Conservation (phyloP, 208 protist genomes). For the Trypanosoma grayi region DNA sequence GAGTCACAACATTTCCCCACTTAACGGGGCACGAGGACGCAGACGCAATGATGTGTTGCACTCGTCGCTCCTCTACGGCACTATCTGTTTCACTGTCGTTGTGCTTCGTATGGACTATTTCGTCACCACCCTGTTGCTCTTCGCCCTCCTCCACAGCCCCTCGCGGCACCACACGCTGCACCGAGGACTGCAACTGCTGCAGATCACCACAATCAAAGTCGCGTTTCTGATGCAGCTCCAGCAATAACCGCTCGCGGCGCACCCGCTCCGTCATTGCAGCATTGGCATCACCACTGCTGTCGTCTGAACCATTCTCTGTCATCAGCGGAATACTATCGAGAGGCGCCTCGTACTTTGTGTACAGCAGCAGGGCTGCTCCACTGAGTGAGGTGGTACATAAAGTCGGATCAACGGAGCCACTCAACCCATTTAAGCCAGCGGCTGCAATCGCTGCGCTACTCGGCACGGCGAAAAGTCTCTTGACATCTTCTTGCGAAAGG, state of each 20-base stretch:
- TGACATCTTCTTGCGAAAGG: slow-evolving; percentile 53
- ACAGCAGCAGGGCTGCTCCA: slow-evolving; percentile 15
- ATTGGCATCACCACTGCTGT: background rate
- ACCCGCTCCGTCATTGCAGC: background rate
- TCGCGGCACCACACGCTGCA: slow-evolving; percentile 1
- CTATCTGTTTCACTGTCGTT: slow-evolving; percentile 2
- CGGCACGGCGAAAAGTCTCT: slow-evolving; percentile 45
- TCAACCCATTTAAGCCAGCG: background rate
- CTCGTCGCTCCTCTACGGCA: slow-evolving; percentile 29
- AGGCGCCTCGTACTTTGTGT: slow-evolving; percentile 28
- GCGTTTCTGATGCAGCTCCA: slow-evolving; percentile 19
- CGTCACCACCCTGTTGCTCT: background rate
- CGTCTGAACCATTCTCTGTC: background rate
- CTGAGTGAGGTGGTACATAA: slow-evolving; percentile 23
- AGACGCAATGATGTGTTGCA: slow-evolving; percentile 31
- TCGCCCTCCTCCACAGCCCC: background rate
- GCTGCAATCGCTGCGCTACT: slow-evolving; percentile 4
- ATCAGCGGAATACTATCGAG: background rate
- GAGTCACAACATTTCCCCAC: slow-evolving; percentile 15
- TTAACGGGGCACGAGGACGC: slow-evolving; percentile 10
- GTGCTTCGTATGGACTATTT: background rate
- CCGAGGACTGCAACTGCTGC: slow-evolving; percentile 9
- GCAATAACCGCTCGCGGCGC: slow-evolving; percentile 1
- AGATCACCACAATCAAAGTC: slow-evolving; percentile 29
- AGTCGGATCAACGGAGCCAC: slow-evolving; percentile 11